Conservation (phyloP, 129 eudicot species). For the Chrysanthemum makinoi region DNA sequence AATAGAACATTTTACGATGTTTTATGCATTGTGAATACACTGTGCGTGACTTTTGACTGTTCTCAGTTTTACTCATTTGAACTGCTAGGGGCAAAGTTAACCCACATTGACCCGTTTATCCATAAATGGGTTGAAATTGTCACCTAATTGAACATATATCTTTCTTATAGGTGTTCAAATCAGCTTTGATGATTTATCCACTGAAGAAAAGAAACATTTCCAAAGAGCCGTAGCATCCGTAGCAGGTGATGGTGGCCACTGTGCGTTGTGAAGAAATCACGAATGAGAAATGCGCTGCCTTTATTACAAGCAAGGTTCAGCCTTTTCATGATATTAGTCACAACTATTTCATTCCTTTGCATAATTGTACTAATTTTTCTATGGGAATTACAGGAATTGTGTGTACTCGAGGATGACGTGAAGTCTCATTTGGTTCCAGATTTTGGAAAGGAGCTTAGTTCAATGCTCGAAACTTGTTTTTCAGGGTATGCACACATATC, state of each 20-base stretch:
- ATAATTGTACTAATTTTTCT: slow-evolving; percentile 5
- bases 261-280: slow-evolving; percentile 84
- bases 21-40: no score
- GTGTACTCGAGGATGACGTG: slow-evolving; percentile 59
- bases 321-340: slow-evolving; percentile 2
- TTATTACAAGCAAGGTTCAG: slow-evolving; percentile 47
- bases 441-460: slow-evolving; percentile 77
- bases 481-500: slow-evolving; percentile 52
- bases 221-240: no score
- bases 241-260: slow-evolving; percentile 88
- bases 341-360: neutral
- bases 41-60: no score
- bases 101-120: no score
- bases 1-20: no score
- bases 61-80: no score
- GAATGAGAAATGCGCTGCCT: slow-evolving; percentile 40
- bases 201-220: no score
- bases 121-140: no score
- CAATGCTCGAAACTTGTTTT: slow-evolving; percentile 58
- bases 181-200: no score
- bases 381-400: slow-evolving; percentile 53
- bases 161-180: no score
- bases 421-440: slow-evolving; percentile 61
- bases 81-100: no score
- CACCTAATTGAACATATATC: no score